Evolutionary conservation across 108 stramenopile species (phyloP).

Genomic region (Cyclotella kingstonii): DNA sequence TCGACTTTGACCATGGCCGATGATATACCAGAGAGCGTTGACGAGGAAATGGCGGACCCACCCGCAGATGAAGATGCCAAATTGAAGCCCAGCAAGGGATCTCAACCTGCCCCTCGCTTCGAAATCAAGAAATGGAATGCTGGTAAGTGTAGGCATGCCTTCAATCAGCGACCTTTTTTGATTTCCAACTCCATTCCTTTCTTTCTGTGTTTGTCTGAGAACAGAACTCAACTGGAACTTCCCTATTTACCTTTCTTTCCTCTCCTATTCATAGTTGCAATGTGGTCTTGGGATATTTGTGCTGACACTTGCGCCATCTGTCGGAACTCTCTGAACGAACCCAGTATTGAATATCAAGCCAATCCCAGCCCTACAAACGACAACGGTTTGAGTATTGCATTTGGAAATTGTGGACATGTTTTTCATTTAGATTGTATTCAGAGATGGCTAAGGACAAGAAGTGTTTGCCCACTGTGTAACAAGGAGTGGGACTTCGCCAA

Average conservation of each 20-base stretch:
- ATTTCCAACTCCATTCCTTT: no score
- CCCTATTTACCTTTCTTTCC: background rate
- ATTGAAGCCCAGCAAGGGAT: slow-evolving; percentile 13
- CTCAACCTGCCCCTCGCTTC: slow-evolving; percentile 62
- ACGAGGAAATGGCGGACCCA: slow-evolving; percentile 45
- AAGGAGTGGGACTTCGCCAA: slow-evolving; percentile 99
- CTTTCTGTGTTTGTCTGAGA: no score
- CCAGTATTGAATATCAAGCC: slow-evolving; percentile 98
- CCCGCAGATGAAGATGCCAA: slow-evolving; percentile 14
- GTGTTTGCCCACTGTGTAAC: slow-evolving; percentile 98
- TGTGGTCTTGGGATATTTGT: slow-evolving; percentile 99
- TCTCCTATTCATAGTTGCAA: slow-evolving; percentile 65
- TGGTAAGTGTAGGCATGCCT: background rate
- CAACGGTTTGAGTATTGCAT: slow-evolving; percentile 96
- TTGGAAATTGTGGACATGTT: slow-evolving; percentile 98
- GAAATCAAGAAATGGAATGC: slow-evolving; percentile 98
- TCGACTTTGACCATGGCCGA: slow-evolving; percentile 5
- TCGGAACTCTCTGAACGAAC: slow-evolving; percentile 98
- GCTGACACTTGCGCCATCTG: slow-evolving; percentile 99
- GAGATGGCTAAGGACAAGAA: slow-evolving; percentile 96
- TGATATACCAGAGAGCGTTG: slow-evolving; percentile 18
- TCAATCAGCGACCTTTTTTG: no score
- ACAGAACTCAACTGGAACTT: no score
- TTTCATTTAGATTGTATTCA: slow-evolving; percentile 99
- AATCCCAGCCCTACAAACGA: slow-evolving; percentile 97